Conservation (phyloP, 495 filamentous ascomycete genomes). For the Corynascus novoguineensis region DNA sequence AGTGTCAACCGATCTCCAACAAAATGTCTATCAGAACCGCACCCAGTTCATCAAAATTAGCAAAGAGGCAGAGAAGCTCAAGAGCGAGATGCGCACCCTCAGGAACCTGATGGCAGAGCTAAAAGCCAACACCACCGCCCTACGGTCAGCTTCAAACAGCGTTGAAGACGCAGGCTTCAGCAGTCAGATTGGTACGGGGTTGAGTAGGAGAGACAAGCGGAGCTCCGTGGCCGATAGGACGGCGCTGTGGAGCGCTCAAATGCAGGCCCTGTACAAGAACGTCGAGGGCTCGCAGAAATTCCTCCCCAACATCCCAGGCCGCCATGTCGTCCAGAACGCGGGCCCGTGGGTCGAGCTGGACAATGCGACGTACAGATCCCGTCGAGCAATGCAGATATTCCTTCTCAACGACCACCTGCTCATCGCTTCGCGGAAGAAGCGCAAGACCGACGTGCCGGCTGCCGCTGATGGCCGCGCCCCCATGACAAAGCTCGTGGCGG, state of each 20-base stretch:
- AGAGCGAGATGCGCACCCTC: constrained; percentile 89
- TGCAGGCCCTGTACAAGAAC: constrained; percentile 83
- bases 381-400: constrained; percentile 78
- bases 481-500: constrained; percentile 76
- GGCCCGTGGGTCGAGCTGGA: constrained; percentile 92
- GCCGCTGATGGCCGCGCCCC: constrained; percentile 52
- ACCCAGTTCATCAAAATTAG: constrained; percentile 99
- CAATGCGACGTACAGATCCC: constrained; percentile 90
- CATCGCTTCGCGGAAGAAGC: constrained; percentile 84
- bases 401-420: constrained; percentile 93
- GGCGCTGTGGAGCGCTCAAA: constrained; percentile 87
- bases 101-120: constrained; percentile 85
- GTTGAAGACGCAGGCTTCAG: constrained; percentile 21
- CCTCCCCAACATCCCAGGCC: constrained; percentile 80
- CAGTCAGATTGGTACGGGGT: constrained; percentile 41
- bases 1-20: constrained; percentile 83
- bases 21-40: constrained; percentile 95
- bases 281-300: constrained; percentile 97
- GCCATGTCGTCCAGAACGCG: constrained; percentile 87
- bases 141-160: constrained; percentile 61
- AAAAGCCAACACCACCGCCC: constrained; percentile 61
- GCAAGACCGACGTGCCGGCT: constrained; percentile 65
- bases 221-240: constrained; percentile 92
- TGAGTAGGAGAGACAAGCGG: constrained; percentile 63
- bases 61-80: constrained; percentile 97